Percentiles rank a stretch among this genome's conserved stretches.
Evolutionary conservation across 2,329 filamentous ascomycete species (phyloP).

Genomic region (Berkeleyomyces basicola): DNA sequence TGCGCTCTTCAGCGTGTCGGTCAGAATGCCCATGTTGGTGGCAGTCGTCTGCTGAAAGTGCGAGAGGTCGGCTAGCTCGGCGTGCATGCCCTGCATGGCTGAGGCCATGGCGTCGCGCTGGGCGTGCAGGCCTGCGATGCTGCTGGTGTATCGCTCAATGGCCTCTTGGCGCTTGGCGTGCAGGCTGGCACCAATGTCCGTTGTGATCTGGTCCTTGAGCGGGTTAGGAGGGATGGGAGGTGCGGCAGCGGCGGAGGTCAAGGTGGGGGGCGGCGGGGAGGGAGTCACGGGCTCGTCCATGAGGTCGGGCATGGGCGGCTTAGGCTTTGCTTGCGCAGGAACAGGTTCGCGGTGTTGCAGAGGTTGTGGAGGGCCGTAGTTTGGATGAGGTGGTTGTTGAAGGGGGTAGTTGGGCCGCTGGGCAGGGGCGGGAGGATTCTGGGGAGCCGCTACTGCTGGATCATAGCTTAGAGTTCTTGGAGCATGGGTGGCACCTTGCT

Average conservation of each 20-base stretch:
- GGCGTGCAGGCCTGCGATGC: conserved; percentile 57
- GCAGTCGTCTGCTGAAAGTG: conserved; percentile 54
- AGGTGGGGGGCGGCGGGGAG: conserved; percentile 29
- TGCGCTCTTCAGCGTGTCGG: conserved; percentile 59
- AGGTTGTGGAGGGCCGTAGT: neutral
- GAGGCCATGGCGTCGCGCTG: conserved; percentile 63
- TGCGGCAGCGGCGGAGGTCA: conserved; percentile 25
- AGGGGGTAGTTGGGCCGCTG: neutral
- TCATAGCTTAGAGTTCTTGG: neutral
- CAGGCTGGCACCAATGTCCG: conserved; percentile 56
- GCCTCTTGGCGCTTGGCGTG: conserved; percentile 51
- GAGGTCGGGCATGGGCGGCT: conserved; percentile 33
- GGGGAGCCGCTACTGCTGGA: neutral
- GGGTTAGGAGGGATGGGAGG: conserved; percentile 91
- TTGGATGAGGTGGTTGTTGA: conserved; percentile 1
- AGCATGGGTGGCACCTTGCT: neutral
- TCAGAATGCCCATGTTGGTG: conserved; percentile 64
- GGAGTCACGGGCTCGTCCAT: conserved; percentile 41
- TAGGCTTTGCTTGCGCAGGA: conserved; percentile 21
- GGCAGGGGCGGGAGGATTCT: neutral
- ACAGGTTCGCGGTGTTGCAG: conserved; percentile 14
- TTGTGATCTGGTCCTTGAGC: conserved; percentile 76
- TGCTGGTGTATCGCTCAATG: conserved; percentile 54
- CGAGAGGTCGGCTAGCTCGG: conserved; percentile 55
- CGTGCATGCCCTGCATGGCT: conserved; percentile 52